Conservation (phyloP, 1,284 basidiomycete species). For the Filobasidium uniguttulatum region DNA sequence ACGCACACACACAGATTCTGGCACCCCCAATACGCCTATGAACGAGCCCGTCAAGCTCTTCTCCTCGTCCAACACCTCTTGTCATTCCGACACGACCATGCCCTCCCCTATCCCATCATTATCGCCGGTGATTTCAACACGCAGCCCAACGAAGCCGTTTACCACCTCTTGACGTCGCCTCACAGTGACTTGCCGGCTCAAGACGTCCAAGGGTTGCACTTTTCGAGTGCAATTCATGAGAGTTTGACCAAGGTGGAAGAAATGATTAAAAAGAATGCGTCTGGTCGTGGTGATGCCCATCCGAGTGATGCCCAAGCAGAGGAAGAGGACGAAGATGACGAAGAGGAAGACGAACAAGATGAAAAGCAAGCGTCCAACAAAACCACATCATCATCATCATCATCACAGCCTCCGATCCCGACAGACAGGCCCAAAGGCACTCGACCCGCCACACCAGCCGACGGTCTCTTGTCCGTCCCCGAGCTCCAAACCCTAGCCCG, state of each 20-base stretch:
- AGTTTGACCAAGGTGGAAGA: conserved; percentile 49
- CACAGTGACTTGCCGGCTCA: conserved; percentile 45
- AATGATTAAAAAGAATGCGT: conserved; percentile 32
- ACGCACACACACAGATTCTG: conserved; percentile 47
- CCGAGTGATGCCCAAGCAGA: conserved; percentile 25
- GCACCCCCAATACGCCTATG: conserved; percentile 80
- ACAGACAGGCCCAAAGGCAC: conserved; percentile 55
- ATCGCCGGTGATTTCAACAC: conserved; percentile 92
- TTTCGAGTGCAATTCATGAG: conserved; percentile 67
- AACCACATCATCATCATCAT: too few species aligned
- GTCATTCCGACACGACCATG: conserved; percentile 45
- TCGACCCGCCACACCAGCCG: conserved; percentile 46
- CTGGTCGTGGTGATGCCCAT: conserved; percentile 27
- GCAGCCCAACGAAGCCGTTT: conserved; percentile 67
- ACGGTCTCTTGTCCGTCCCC: conserved; percentile 55
- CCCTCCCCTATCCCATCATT: conserved; percentile 57
- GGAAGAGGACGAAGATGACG: conserved; percentile 35
- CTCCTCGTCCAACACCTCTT: conserved; percentile 52
- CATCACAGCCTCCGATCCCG: not conserved
- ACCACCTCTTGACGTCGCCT: conserved; percentile 55
- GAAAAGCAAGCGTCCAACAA: conserved; percentile 48
- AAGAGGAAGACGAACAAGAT: conserved; percentile 50
- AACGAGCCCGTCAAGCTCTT: conserved; percentile 54
- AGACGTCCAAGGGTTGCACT: conserved; percentile 46
- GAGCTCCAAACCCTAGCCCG: conserved; percentile 50